phyloP scores from a whole-genome alignment of 1,139 yeast species.

The Meyerozyma sp. region DNA sequence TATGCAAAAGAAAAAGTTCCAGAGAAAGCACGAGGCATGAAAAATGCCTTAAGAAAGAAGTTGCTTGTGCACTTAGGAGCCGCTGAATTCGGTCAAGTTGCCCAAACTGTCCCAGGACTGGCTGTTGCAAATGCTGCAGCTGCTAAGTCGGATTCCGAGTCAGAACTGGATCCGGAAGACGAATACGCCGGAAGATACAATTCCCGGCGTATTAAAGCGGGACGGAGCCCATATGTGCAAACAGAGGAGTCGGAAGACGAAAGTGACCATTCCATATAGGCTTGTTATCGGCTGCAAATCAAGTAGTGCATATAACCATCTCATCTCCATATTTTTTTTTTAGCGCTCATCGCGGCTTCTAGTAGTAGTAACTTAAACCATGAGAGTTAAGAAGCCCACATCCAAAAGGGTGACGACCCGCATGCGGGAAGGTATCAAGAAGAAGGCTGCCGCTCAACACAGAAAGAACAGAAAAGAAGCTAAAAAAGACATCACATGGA shows the following conservation, averaged over 20 bases:
- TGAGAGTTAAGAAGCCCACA: conserved; percentile 62
- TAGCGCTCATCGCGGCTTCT: not conserved
- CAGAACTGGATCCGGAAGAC: not conserved
- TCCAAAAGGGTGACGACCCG: conserved; percentile 87
- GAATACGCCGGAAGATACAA: not conserved
- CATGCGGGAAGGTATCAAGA: conserved; percentile 92
- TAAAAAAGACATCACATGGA: conserved; percentile 93
- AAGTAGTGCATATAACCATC: not conserved
- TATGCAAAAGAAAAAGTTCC: conserved; percentile 18
- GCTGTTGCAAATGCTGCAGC: not conserved
- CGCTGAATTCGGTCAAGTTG: not conserved
- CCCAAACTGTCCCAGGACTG: not conserved
- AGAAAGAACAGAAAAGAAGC: conserved; percentile 77
- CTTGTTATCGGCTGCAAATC: not conserved
- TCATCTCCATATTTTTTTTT: not conserved
- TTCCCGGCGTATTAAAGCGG: not conserved
- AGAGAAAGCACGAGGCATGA: conserved; percentile 13
- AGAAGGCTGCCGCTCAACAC: conserved; percentile 89
- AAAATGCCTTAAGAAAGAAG: conserved; percentile 10
- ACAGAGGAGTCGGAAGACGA: too few relatives aligned
- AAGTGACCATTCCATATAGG: not conserved
- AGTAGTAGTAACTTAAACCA: conserved; percentile 7
- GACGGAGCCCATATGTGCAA: not conserved
- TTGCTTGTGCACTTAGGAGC: conserved; percentile 3
- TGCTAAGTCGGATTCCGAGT: not conserved